A percentile compares a stretch with the other conserved stretches of the same genome.
These are phyloP conservation scores for Monilinia aucupariae DNA, from an alignment of 2,329 filamentous ascomycete genomes.

Conservation along the genomic window DNA sequence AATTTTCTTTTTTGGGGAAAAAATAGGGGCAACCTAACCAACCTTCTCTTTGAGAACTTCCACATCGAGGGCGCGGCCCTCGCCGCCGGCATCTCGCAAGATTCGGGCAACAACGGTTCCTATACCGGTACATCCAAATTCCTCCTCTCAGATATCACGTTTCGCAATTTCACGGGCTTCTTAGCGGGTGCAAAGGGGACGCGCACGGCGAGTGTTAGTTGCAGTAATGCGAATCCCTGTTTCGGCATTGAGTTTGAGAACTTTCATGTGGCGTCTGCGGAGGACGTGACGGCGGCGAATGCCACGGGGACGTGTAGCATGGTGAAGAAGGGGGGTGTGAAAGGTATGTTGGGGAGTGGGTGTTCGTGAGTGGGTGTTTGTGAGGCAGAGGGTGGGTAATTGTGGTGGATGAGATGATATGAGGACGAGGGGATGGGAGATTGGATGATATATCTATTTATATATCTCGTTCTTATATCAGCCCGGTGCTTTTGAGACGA, in stretches of 20 bases:
- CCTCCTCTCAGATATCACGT: constrained; percentile 44
- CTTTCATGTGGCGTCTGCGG: constrained; percentile 31
- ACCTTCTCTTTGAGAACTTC: constrained; percentile 49
- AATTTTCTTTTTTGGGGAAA: too few relatives aligned
- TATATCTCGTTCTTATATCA: neutral
- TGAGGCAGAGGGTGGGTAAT: too few relatives aligned
- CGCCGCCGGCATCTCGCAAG: constrained; percentile 43
- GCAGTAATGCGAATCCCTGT: constrained; percentile 45
- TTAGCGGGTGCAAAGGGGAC: constrained; percentile 34
- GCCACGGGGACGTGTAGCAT: constrained; percentile 34
- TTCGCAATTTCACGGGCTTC: constrained; percentile 48
- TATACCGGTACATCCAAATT: constrained; percentile 46
- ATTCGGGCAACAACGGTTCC: constrained; percentile 46
- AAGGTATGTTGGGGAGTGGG: constrained; percentile 31
- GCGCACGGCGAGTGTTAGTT: constrained; percentile 42
- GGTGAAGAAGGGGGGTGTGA: constrained; percentile 29
- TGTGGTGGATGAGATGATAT: neutral
- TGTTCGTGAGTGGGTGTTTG: constrained; percentile 24
- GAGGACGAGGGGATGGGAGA: neutral
- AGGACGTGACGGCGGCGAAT: constrained; percentile 20
- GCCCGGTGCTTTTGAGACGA: too few relatives aligned
- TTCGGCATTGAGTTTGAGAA: constrained; percentile 45
- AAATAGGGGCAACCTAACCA: constrained; percentile 42
- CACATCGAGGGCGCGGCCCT: constrained; percentile 41
- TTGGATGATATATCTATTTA: too few relatives aligned